Evolutionary conservation across 768 basidiomycete species (phyloP), one percentile per base, ranked within the genome.

Genomic region (Tylopilus sp.): DNA sequence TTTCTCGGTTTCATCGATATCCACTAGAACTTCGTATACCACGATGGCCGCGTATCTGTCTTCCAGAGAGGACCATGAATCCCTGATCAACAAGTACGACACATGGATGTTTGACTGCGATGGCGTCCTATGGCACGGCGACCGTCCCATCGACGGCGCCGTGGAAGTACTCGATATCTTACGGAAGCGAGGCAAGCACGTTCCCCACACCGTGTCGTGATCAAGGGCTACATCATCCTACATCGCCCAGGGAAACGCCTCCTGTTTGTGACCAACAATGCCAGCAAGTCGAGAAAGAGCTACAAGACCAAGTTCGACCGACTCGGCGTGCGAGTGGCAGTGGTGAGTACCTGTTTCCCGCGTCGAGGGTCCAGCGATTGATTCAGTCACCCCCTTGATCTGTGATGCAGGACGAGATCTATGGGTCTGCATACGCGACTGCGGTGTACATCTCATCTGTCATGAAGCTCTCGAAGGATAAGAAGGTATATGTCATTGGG

Each of bases 21-120:
- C 56, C 33, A 18, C 45, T 51, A 60, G 53, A n/a, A 47, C 31
- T 28, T 12, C 20, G 15, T 47, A 58, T 60, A 52, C 46, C 55
- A 48, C 42, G 31, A 69, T 69, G 68, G 55, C 63, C 11, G 44
- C 35, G 23, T 55, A 52, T 11, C 28, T 69, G 9, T 64, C 77
- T 20, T 64, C 74, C 36, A 53, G 62, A 10, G 70, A 71, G 15
- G 76, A 82, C 51, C 82, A 82, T 54, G 68, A 72, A 51, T 58
- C 68, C 15, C 61, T 85, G 25, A 56, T 85, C 57, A 74, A 80
- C 59, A 75, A 79, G 63, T 93, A 88, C 67, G 94, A 98, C 66
- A 95, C 94, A 23, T 95, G 93, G 85, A 79, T 98, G 71, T 90
- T 97, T 57, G 94, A 98, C 70, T 98, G 95, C 65, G 94, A 98